Evolutionary conservation across 2,329 filamentous ascomycete species (phyloP), one percentile per base, ranked within the genome.

Genomic region (Davidsoniella virescens): DNA sequence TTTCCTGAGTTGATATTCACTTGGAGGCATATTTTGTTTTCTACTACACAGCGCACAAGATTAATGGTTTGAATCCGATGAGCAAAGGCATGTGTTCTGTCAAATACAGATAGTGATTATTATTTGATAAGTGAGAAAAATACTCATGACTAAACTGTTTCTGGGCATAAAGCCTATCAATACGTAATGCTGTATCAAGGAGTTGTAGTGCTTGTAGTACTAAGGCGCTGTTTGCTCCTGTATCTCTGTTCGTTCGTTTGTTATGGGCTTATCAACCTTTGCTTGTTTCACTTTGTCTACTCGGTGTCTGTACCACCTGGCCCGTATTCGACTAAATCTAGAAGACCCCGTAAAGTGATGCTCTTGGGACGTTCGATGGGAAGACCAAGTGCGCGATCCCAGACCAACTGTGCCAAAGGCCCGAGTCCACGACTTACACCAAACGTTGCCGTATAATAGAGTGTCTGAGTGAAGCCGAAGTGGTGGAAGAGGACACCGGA

Each of bases 351-450:
- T 51, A 98, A 71, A 68, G 94, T 92, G 63, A 96, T 94, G 67
- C 86, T 94, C 84, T 98, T 98, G 46, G 92, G 92, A 55, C 90
- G 75, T 78, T 98, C 92, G 61, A 98, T 98, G 9, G 92, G 92
- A 62, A 96, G 71, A 49, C 92, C 92, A 55, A 98, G 68, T 14
- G 88, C 88, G 46, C 92, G 78, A 65, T 96, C 90, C 92, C 92
- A 96, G 63, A 98, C 83, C 56, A 98, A 73, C 67, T 98, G 92
- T 41, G 87, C 87, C 45, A 98, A 73, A 18, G 92, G 92, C 6
- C 92, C 92, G 14, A 98, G 71, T 49, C 79, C 79, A 57, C 79
- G 69, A 54, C 75, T 80, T 10, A 83, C 79, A 54, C 79, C 80
- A 56, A 83, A 83, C 0, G 79, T 82, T 52, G 77, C 79, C 3